Conservation (phyloP, 208 protist genomes). For the Trichomonas tenax region DNA sequence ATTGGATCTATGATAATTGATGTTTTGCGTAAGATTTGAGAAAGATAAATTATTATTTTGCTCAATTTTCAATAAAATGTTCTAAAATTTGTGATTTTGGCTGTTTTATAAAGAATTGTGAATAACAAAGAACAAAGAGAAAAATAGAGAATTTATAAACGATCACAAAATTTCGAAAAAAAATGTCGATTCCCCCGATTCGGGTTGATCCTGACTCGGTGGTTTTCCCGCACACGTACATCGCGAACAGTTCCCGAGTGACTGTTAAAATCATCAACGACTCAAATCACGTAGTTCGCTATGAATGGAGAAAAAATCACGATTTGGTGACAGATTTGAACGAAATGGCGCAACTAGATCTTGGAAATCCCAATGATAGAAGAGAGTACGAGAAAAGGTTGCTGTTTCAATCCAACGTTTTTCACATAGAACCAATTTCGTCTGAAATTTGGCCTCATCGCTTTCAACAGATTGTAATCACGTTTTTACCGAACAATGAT, state of each 20-base stretch:
- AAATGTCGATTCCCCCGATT: not conserved
- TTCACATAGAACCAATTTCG: not conserved
- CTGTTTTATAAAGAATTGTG: too few relatives aligned
- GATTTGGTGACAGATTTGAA: not conserved
- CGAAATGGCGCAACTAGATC: not conserved
- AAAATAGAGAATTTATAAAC: not conserved
- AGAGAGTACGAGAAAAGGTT: not conserved
- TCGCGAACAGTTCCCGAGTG: not conserved
- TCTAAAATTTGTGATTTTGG: too few relatives aligned
- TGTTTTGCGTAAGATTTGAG: too few relatives aligned
- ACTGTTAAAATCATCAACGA: constrained; percentile 10
- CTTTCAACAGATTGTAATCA: not conserved
- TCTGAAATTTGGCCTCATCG: not conserved
- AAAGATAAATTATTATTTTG: too few relatives aligned
- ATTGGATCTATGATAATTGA: too few relatives aligned
- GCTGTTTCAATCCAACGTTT: not conserved
- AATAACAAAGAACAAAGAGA: too few relatives aligned
- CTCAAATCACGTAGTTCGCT: not conserved
- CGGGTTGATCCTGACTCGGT: not conserved
- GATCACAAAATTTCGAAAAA: not conserved
- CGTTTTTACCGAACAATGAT: not conserved
- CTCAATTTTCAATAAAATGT: too few relatives aligned
- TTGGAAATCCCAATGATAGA: not conserved
- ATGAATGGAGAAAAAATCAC: not conserved
- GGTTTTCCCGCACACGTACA: not conserved